Conservation (phyloP, 2,329 filamentous ascomycete species). For the Penicillium brasilianum region DNA sequence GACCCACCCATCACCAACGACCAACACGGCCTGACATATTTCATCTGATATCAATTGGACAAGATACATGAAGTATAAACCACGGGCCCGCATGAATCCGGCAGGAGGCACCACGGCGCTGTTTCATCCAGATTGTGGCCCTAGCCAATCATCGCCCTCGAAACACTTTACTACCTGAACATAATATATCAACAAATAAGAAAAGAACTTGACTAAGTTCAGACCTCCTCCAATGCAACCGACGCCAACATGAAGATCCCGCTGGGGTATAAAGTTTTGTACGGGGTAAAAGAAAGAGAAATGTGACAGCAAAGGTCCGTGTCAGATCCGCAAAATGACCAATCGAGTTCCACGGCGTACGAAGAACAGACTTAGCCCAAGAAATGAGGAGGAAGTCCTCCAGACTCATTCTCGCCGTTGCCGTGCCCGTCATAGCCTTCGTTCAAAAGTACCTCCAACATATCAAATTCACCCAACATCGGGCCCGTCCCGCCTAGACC, state of each 20-base stretch:
- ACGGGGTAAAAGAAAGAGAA: conserved; percentile 1
- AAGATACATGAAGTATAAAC: neutral
- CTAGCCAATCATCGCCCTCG: conserved; percentile 14
- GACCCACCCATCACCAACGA: neutral
- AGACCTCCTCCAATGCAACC: conserved; percentile 6
- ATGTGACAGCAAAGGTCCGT: conserved; percentile 5
- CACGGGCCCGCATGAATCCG: conserved; percentile 3
- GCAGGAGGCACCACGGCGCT: conserved; percentile 7
- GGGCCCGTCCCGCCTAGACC: conserved; percentile 65
- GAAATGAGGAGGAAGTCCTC: conserved; percentile 36
- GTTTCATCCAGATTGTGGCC: conserved; percentile 24
- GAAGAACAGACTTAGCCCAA: conserved; percentile 20
- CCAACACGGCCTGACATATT: neutral
- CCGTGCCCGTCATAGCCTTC: conserved; percentile 45
- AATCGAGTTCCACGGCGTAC: neutral
- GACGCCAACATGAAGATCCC: conserved; percentile 19
- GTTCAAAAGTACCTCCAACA: conserved; percentile 54
- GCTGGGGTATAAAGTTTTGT: conserved; percentile 29
- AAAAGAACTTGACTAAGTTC: neutral
- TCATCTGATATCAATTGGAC: neutral
- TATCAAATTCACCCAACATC: conserved; percentile 61
- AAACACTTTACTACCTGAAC: neutral
- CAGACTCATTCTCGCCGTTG: conserved; percentile 28
- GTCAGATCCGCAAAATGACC: conserved; percentile 11
- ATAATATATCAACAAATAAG: neutral